phyloP scores from a whole-genome alignment of 2,329 filamentous ascomycete species.

The Huntiella abstrusa region DNA sequence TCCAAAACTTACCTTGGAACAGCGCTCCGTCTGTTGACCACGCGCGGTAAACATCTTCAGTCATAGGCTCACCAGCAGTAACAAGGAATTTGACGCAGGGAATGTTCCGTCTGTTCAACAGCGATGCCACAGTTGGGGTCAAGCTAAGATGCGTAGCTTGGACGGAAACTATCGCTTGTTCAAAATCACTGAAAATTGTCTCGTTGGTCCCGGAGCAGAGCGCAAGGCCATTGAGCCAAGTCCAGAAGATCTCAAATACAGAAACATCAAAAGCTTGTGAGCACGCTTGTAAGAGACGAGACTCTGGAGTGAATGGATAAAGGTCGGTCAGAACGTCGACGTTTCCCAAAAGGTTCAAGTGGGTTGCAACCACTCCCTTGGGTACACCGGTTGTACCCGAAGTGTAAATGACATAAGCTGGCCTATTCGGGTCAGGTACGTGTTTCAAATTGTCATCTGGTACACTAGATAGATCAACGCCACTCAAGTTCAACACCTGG shows the following conservation, averaged over 20 bases:
- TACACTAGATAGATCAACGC: conserved; percentile 14
- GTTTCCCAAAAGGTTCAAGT: conserved; percentile 59
- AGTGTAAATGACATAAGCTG: conserved; percentile 67
- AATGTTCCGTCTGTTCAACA: conserved; percentile 50
- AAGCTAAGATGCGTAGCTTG: conserved; percentile 63
- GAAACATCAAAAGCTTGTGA: conserved; percentile 77
- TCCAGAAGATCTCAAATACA: conserved; percentile 78
- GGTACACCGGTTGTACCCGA: conserved; percentile 66
- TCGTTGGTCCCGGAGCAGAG: conserved; percentile 61
- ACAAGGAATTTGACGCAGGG: conserved; percentile 58
- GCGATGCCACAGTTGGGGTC: conserved; percentile 65
- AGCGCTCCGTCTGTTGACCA: conserved; percentile 45
- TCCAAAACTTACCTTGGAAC: conserved; percentile 38
- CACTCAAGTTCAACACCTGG: conserved; percentile 18
- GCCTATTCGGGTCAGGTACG: conserved; percentile 24
- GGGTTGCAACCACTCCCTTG: conserved; percentile 63
- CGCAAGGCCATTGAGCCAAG: conserved; percentile 61
- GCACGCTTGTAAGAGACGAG: conserved; percentile 61
- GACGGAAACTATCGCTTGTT: conserved; percentile 43
- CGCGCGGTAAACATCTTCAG: conserved; percentile 44
- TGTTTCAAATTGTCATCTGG: conserved; percentile 20
- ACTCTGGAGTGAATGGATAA: conserved; percentile 36
- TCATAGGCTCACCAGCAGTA: conserved; percentile 66
- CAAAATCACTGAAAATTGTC: conserved; percentile 52
- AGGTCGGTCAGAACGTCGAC: conserved; percentile 44